Percentiles rank a stretch among this genome's conserved stretches.
Conservation (phyloP, 2,329 filamentous ascomycete genomes). For the Rhynchosporium agropyri region DNA sequence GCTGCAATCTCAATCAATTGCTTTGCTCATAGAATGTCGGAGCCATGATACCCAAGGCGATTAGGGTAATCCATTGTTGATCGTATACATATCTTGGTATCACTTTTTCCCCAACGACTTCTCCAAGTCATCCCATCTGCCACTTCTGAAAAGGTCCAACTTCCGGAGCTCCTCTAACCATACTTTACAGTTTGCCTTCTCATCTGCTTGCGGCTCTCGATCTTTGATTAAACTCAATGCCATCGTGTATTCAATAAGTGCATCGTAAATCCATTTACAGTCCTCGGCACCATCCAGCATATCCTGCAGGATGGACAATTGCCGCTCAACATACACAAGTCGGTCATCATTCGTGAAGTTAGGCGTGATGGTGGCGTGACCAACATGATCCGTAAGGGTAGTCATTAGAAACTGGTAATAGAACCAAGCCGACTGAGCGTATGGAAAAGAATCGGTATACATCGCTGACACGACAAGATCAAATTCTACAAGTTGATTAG, state of each 20-base stretch:
- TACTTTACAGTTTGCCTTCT: slow-evolving; percentile 42
- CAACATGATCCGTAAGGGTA: slow-evolving; percentile 58
- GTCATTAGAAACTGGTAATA: slow-evolving; percentile 89
- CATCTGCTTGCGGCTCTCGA: slow-evolving; percentile 45
- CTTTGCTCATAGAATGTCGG: neutral
- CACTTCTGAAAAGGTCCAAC: slow-evolving; percentile 41
- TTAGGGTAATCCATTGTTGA: neutral
- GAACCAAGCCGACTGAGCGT: slow-evolving; percentile 96
- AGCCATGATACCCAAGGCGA: neutral
- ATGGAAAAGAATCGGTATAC: slow-evolving; percentile 71
- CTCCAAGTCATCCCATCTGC: slow-evolving; percentile 43
- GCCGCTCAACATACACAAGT: slow-evolving; percentile 64
- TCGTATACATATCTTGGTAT: neutral
- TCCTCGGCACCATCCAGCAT: slow-evolving; percentile 66
- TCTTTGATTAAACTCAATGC: slow-evolving; percentile 57
- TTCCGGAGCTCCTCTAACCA: slow-evolving; percentile 41
- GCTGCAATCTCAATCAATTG: neutral
- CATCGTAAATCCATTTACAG: slow-evolving; percentile 89
- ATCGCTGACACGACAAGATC: slow-evolving; percentile 74
- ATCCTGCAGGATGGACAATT: slow-evolving; percentile 74
- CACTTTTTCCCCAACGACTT: slow-evolving; percentile 17
- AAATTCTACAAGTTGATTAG: slow-evolving; percentile 60
- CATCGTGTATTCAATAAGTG: slow-evolving; percentile 74
- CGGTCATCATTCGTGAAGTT: slow-evolving; percentile 64
- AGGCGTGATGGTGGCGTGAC: slow-evolving; percentile 62